A percentile compares a stretch with the other conserved stretches of the same genome.
These are phyloP conservation scores for Fragilariopsis cylindrus DNA, from an alignment of 108 stramenopile species.

Conservation along the genomic window DNA sequence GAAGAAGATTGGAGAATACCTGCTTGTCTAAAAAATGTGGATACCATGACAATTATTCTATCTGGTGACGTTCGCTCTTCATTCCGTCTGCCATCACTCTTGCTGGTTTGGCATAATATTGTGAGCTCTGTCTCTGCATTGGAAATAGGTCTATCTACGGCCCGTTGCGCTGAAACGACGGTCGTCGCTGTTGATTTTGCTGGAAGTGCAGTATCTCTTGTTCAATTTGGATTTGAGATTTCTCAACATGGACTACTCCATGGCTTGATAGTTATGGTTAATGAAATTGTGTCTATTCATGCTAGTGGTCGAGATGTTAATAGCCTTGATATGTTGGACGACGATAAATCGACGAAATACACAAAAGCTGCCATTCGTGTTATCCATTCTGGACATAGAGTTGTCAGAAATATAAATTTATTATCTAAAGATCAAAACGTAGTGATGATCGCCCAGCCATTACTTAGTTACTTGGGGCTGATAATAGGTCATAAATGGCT, in stretches of 20 bases:
- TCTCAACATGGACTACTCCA: conserved; percentile 34
- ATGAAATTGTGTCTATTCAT: conserved; percentile 23
- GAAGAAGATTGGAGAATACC: conserved; percentile 23
- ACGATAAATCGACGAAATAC: conserved; percentile 14
- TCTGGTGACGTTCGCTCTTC: conserved; percentile 24
- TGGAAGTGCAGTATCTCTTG: conserved; percentile 38
- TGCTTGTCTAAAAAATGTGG: conserved; percentile 8
- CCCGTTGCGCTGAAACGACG: conserved; percentile 45
- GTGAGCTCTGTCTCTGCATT: conserved; percentile 36
- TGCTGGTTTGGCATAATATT: conserved; percentile 46
- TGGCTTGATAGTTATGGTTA: conserved; percentile 27
- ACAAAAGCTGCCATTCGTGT: conserved; percentile 35
- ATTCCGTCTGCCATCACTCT: conserved; percentile 20
- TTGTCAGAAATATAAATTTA: conserved; percentile 29
- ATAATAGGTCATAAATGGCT: conserved; percentile 34
- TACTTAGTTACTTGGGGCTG: conserved; percentile 1
- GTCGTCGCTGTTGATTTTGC: conserved; percentile 46
- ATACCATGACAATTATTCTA: conserved; percentile 44
- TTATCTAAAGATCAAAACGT: conserved; percentile 33
- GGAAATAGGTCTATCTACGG: conserved; percentile 45
- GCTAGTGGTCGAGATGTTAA: not conserved
- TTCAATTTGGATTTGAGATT: conserved; percentile 37
- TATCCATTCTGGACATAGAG: conserved; percentile 27
- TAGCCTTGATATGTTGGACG: not conserved
- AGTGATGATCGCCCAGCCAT: conserved; percentile 11